Evolutionary conservation across 202 grass and related monocot species (phyloP).

Genomic region (Setaria viridis): DNA sequence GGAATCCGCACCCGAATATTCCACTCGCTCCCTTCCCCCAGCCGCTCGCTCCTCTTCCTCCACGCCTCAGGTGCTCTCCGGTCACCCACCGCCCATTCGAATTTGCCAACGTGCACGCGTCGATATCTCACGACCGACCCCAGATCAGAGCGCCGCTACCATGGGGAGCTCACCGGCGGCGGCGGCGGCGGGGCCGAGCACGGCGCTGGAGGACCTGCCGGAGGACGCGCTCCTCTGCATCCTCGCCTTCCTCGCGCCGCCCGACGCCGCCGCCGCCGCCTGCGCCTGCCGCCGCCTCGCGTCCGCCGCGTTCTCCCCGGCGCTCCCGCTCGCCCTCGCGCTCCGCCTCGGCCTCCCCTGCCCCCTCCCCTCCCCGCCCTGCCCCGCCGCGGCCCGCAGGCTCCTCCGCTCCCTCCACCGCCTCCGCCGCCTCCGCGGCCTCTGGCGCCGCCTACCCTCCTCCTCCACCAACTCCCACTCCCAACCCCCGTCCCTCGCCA

Average conservation of each 20-base stretch:
- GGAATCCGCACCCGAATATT: conserved; percentile 41
- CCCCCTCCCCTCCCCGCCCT: conserved; percentile 39
- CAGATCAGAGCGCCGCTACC: not conserved
- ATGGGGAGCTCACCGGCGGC: conserved; percentile 40
- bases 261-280: conserved; percentile 66
- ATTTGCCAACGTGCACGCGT: not conserved
- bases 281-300: conserved; percentile 82
- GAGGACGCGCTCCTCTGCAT: conserved; percentile 84
- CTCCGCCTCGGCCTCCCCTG: conserved; percentile 66
- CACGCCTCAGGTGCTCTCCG: not conserved
- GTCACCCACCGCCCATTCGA: not conserved
- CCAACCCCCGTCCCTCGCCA: conserved; percentile 51
- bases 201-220: conserved; percentile 75
- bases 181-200: conserved; percentile 35
- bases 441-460: conserved; percentile 74
- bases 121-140: not conserved
- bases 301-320: conserved; percentile 49
- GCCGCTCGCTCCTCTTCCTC: not conserved
- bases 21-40: not conserved
- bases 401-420: conserved; percentile 76
- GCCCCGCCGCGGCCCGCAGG: conserved; percentile 45
- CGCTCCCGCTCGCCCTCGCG: conserved; percentile 73
- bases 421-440: conserved; percentile 74
- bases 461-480: not conserved
- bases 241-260: conserved; percentile 67